These are phyloP conservation scores for Botrytis aclada DNA, from an alignment of 2,329 filamentous ascomycete species.

Conservation along the genomic window DNA sequence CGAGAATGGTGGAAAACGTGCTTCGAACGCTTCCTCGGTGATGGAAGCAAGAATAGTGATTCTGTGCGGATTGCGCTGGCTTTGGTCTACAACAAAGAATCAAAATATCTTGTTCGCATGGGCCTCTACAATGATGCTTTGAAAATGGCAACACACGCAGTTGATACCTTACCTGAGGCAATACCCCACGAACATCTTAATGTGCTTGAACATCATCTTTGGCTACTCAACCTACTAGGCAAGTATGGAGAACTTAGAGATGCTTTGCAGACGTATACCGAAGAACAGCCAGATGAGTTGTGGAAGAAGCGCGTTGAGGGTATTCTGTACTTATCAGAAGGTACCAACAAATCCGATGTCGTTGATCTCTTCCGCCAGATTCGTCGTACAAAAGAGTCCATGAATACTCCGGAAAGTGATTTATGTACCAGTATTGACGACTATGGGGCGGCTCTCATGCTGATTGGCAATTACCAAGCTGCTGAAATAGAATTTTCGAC, in stretches of 20 bases:
- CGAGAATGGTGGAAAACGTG: slow-evolving; percentile 32
- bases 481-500: slow-evolving; percentile 27
- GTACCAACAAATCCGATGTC: slow-evolving; percentile 27
- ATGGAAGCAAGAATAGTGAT: slow-evolving; percentile 26
- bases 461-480: slow-evolving; percentile 26
- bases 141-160: slow-evolving; percentile 28
- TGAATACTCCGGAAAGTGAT: slow-evolving; percentile 5
- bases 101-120: slow-evolving; percentile 26
- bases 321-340: slow-evolving; percentile 28
- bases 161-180: slow-evolving; percentile 27
- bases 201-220: slow-evolving; percentile 28
- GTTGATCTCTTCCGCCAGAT: slow-evolving; percentile 24
- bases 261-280: slow-evolving; percentile 24
- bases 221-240: slow-evolving; percentile 27
- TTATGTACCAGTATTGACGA: slow-evolving; percentile 16
- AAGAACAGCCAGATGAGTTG: slow-evolving; percentile 22
- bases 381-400: slow-evolving; percentile 14
- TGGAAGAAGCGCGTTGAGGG: slow-evolving; percentile 32
- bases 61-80: slow-evolving; percentile 25
- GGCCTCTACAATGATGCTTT: slow-evolving; percentile 29
- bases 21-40: slow-evolving; percentile 28
- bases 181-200: slow-evolving; percentile 24
- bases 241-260: slow-evolving; percentile 29
- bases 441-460: slow-evolving; percentile 25
- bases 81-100: slow-evolving; percentile 29